phyloP scores from a whole-genome alignment of 306 rosid species.

The Styphnolobium japonicum region DNA sequence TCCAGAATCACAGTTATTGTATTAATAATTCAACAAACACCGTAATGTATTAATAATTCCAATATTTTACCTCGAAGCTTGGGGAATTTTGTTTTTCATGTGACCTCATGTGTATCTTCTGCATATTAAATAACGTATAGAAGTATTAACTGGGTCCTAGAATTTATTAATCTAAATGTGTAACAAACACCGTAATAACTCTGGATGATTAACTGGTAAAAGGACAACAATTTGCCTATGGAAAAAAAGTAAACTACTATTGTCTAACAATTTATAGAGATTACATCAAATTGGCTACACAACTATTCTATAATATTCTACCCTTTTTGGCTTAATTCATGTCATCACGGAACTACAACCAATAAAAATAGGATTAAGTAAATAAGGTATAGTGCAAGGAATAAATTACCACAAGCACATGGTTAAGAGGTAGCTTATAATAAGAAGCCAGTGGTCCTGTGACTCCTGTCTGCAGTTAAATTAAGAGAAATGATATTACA shows the following conservation, averaged over 20 bases:
- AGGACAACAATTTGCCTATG: neutral
- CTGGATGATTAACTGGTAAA: neutral
- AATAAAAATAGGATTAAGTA: neutral
- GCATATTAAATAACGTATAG: neutral
- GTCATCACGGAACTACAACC: constrained; percentile 48
- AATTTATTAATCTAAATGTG: neutral
- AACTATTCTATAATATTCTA: constrained; percentile 4
- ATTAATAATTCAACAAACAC: neutral
- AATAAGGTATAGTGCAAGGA: neutral
- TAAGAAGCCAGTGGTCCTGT: constrained; percentile 59
- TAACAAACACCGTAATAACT: neutral
- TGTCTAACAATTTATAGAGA: neutral
- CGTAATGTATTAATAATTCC: no score
- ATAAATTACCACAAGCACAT: constrained; percentile 55
- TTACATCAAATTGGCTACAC: neutral
- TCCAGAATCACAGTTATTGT: neutral
- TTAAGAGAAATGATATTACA: neutral
- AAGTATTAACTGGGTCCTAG: neutral
- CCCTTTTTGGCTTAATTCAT: constrained; percentile 58
- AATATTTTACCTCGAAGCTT: no score
- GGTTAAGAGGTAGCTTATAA: constrained; percentile 56
- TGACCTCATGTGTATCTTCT: neutral
- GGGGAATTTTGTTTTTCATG: neutral
- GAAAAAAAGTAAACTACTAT: neutral
- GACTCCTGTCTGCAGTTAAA: constrained; percentile 26